These are phyloP conservation scores for Eucalyptus tenuipes DNA, from an alignment of 345 rosid species.

Conservation along the genomic window DNA sequence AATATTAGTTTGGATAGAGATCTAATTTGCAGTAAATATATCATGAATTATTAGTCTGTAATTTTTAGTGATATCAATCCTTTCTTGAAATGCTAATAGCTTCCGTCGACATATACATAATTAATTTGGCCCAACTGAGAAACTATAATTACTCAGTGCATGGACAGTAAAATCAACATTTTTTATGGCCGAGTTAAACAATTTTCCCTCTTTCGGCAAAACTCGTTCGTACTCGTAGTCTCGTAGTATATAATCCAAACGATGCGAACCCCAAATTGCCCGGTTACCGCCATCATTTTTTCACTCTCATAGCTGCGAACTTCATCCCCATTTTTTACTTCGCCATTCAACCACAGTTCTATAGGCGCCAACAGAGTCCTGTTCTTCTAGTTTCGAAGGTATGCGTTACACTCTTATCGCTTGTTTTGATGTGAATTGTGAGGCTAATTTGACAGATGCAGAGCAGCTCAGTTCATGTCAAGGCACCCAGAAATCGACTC, in stretches of 20 bases:
- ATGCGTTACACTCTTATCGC: not conserved
- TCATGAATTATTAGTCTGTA: fast-evolving
- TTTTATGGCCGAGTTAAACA: not conserved
- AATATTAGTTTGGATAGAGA: not conserved
- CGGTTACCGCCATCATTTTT: not conserved
- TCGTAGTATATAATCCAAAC: not conserved
- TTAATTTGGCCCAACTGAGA: not conserved
- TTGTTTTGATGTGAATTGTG: not conserved
- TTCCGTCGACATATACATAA: not conserved
- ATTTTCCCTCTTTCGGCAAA: not conserved
- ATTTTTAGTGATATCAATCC: not conserved
- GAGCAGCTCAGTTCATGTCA: not conserved
- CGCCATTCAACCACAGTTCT: not conserved
- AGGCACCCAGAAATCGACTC: not conserved
- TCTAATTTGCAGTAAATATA: fast-evolving
- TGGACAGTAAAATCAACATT: not conserved
- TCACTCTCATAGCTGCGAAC: not conserved
- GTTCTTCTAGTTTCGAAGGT: not conserved
- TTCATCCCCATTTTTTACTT: not conserved
- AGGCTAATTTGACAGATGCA: not conserved
- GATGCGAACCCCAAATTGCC: not conserved
- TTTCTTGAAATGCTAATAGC: not conserved
- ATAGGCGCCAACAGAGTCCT: not conserved
- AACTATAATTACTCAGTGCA: not conserved
- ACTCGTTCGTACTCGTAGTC: not conserved